A percentile compares a stretch with the other conserved stretches of the same genome.
Conservation (phyloP, 2,329 filamentous ascomycete species). For the Magnaporthiopsis poae region DNA sequence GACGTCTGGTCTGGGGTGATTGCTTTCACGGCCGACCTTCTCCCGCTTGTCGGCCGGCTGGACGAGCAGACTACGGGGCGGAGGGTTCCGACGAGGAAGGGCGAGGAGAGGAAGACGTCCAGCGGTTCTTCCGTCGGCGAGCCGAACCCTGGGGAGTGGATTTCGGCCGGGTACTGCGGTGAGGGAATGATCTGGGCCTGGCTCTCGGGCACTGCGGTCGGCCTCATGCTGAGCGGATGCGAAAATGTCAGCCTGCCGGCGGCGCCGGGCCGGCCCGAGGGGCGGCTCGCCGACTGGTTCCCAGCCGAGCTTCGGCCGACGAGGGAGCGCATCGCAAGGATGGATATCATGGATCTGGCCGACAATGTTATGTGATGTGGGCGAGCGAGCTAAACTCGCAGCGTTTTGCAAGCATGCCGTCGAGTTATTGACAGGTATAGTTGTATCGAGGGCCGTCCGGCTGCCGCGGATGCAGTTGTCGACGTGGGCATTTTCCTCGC, state of each 20-base stretch:
- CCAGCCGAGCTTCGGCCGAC: conserved; percentile 22
- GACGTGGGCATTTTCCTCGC: too few species aligned
- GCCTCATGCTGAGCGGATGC: conserved; percentile 28
- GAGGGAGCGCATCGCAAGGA: conserved; percentile 24
- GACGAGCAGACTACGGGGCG: conserved; percentile 22
- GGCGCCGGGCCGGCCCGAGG: too few species aligned
- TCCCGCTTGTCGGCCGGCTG: conserved; percentile 40
- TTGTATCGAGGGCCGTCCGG: too few species aligned
- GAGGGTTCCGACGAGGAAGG: neutral
- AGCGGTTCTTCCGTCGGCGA: neutral
- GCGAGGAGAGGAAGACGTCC: too few species aligned
- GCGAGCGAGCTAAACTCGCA: too few species aligned
- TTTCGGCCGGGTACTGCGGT: conserved; percentile 41
- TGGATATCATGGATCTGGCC: conserved; percentile 26
- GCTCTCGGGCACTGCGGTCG: conserved; percentile 39
- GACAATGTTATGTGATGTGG: conserved; percentile 10
- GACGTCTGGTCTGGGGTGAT: conserved; percentile 41
- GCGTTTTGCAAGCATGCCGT: too few species aligned
- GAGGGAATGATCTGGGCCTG: conserved; percentile 46
- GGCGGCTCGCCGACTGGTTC: too few species aligned
- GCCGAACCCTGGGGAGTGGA: conserved; percentile 33
- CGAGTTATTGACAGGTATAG: too few species aligned
- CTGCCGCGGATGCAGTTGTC: too few species aligned
- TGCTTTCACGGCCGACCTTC: conserved; percentile 34
- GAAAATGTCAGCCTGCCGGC: too few species aligned